Conservation (phyloP, 139 green algal species). For the Gonium pectorale region DNA sequence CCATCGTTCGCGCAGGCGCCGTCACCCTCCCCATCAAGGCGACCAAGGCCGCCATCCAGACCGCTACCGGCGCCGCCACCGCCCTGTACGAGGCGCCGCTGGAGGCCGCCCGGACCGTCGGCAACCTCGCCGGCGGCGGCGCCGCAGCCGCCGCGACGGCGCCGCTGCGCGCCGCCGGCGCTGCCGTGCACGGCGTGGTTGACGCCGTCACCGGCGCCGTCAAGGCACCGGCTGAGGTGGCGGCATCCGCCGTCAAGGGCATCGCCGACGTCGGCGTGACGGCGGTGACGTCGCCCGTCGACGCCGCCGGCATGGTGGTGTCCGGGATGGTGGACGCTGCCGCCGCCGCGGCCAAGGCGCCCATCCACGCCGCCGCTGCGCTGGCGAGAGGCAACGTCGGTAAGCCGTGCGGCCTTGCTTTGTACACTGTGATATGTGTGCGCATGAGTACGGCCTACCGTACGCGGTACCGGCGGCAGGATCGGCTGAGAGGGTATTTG, state of each 20-base stretch:
- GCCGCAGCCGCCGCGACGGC: conserved; percentile 19
- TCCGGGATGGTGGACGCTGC: background rate
- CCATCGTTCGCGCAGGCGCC: background rate
- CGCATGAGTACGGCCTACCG: too few relatives aligned
- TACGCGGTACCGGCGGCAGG: too few relatives aligned
- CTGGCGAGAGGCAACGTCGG: background rate
- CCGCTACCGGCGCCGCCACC: conserved; percentile 31
- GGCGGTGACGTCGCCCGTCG: background rate
- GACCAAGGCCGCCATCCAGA: conserved; percentile 2
- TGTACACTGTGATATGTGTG: too few relatives aligned
- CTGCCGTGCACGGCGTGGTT: background rate
- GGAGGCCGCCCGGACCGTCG: conserved; percentile 10
- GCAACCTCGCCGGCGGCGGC: background rate
- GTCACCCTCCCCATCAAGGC: background rate
- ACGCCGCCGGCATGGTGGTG: background rate
- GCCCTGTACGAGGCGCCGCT: conserved; percentile 34
- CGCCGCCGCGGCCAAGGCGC: background rate
- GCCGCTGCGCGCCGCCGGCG: conserved; percentile 4
- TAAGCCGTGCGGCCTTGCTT: too few relatives aligned
- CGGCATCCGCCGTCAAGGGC: background rate
- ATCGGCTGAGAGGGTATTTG: too few relatives aligned
- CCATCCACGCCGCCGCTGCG: background rate
- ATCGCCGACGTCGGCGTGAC: background rate
- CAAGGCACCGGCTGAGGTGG: background rate
- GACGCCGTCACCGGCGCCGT: conserved; percentile 20